Evolutionary conservation across 805 yeast genomes (phyloP).

Genomic region (Candida sakaeoensis): DNA sequence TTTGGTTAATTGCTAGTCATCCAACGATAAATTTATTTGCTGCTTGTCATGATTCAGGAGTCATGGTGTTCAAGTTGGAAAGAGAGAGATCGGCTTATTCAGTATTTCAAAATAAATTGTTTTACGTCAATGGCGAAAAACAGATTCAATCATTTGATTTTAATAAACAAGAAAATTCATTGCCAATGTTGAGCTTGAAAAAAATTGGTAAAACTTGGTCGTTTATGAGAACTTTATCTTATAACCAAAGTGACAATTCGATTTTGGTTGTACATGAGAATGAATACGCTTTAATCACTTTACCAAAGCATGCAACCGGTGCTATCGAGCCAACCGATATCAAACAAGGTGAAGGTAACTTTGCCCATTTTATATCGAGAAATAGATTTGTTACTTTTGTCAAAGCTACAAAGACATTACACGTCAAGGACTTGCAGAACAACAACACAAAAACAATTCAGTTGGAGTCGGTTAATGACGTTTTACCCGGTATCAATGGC

Average conservation of each 20-base stretch:
- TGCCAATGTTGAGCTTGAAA: conserved; percentile 81
- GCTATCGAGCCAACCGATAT: conserved; percentile 90
- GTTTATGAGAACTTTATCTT: conserved; percentile 78
- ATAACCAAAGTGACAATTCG: conserved; percentile 89
- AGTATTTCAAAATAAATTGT: conserved; percentile 66
- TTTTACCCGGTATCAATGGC: conserved; percentile 80
- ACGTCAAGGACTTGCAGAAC: conserved; percentile 80
- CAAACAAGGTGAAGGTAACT: conserved; percentile 74
- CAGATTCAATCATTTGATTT: conserved; percentile 81
- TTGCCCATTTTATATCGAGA: conserved; percentile 90
- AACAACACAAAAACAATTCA: conserved; percentile 77
- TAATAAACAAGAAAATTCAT: conserved; percentile 55
- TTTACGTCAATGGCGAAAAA: conserved; percentile 76
- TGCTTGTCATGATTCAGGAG: conserved; percentile 95
- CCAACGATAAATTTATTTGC: conserved; percentile 91
- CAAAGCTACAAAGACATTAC: conserved; percentile 61
- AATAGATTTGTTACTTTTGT: conserved; percentile 86
- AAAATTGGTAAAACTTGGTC: conserved; percentile 84
- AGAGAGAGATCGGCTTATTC: conserved; percentile 95
- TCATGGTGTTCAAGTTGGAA: conserved; percentile 94
- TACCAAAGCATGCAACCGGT: conserved; percentile 86
- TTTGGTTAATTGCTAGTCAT: conserved; percentile 89
- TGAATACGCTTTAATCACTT: conserved; percentile 67
- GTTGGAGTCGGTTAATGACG: conserved; percentile 66
- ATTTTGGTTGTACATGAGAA: conserved; percentile 78